A percentile compares a stretch with the other conserved stretches of the same genome.
Evolutionary conservation across 2,329 filamentous ascomycete genomes (phyloP).

Genomic region (Alternaria sp.): DNA sequence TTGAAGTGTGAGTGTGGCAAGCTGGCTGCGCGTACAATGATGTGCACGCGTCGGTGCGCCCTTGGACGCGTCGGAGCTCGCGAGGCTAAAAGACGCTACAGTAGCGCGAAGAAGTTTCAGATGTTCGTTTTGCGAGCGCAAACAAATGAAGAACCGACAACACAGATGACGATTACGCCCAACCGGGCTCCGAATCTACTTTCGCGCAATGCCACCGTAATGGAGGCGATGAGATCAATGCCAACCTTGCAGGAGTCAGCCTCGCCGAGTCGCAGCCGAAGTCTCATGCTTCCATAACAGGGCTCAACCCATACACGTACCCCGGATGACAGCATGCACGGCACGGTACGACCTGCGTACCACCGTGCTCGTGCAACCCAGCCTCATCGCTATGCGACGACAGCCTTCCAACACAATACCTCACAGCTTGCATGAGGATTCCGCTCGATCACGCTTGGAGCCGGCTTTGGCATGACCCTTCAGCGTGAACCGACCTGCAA

Average conservation of each 20-base stretch:
- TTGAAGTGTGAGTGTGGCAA: constrained; percentile 9
- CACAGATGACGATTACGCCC: background rate
- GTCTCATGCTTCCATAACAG: constrained; percentile 2
- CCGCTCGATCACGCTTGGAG: background rate
- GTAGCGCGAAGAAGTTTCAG: constrained; percentile 1
- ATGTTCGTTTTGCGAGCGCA: constrained; percentile 1
- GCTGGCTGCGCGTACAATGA: constrained; percentile 1
- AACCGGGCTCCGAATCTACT: background rate
- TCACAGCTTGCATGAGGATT: background rate
- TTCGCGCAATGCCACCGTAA: background rate
- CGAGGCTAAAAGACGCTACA: background rate
- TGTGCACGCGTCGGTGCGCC: constrained; percentile 7
- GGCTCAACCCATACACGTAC: constrained; percentile 2
- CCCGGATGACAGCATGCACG: constrained; percentile 7
- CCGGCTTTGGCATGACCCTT: background rate
- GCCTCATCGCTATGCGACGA: constrained; percentile 4
- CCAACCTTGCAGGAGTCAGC: constrained; percentile 3
- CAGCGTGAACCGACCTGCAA: background rate
- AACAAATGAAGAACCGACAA: background rate
- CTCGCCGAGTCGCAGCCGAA: constrained; percentile 11
- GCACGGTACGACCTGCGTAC: constrained; percentile 6
- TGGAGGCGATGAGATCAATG: constrained; percentile 1
- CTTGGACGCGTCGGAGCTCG: constrained; percentile 1
- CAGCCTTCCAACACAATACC: background rate
- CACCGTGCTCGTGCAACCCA: background rate